Percentiles rank a stretch among this genome's conserved stretches.
Evolutionary conservation across 495 filamentous ascomycete species (phyloP).

Genomic region (Neurospora tetrasperma): DNA sequence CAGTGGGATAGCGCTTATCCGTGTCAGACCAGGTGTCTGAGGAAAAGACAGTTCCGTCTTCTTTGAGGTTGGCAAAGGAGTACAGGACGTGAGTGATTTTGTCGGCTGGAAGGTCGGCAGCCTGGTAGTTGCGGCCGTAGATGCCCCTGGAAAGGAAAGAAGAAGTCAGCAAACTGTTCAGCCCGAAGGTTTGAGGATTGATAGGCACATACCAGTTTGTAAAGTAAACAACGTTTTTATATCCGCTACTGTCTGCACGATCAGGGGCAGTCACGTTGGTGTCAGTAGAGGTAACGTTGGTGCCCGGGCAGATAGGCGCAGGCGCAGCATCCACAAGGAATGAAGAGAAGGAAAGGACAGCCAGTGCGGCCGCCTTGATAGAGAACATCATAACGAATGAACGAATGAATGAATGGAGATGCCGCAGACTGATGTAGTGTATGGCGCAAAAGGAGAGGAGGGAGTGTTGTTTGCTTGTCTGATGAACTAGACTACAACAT

Average conservation of each 20-base stretch:
- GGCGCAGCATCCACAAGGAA: slow-evolving; percentile 5
- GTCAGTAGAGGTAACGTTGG: too few relatives aligned
- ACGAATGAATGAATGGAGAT: too few relatives aligned
- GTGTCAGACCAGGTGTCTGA: slow-evolving; percentile 50
- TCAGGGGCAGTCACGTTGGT: too few relatives aligned
- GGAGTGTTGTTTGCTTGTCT: background rate
- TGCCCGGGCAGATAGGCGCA: background rate
- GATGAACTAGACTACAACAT: background rate
- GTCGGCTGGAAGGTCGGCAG: slow-evolving; percentile 66
- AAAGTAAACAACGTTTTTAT: slow-evolving; percentile 37
- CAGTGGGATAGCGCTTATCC: slow-evolving; percentile 61
- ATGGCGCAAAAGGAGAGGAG: background rate
- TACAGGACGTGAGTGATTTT: slow-evolving; percentile 84
- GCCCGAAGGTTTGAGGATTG: too few relatives aligned
- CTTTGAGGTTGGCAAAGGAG: slow-evolving; percentile 76
- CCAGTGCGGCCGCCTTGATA: slow-evolving; percentile 8
- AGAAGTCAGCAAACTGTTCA: slow-evolving; percentile 6
- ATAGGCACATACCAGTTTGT: slow-evolving; percentile 32
- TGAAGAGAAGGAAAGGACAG: slow-evolving; percentile 12
- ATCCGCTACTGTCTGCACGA: slow-evolving; percentile 3
- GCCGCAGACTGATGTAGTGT: background rate
- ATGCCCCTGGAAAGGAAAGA: slow-evolving; percentile 56
- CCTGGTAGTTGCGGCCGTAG: slow-evolving; percentile 72
- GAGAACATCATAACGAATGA: background rate
- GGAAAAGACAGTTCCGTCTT: slow-evolving; percentile 68